Evolutionary conservation across 345 rosid genomes (phyloP).

Genomic region (Eucalyptus sp.): DNA sequence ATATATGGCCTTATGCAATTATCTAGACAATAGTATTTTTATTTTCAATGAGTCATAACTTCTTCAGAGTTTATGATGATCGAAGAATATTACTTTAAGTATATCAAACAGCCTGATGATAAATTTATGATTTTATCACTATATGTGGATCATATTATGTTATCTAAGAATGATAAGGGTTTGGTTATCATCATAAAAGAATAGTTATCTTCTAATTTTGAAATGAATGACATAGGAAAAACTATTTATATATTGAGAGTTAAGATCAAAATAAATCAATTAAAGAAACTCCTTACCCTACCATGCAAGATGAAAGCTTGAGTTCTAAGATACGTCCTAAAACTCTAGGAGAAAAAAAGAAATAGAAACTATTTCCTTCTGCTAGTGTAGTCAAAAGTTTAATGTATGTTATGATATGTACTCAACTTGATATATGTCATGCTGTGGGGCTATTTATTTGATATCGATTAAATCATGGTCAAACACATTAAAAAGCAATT

Average conservation of each 20-base stretch:
- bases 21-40: too few relatives aligned
- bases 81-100: too few relatives aligned
- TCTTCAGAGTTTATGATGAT: too few relatives aligned
- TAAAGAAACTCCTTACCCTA: neutral
- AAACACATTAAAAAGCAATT: too few relatives aligned
- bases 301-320: accelerated
- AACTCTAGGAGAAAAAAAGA: neutral
- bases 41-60: neutral
- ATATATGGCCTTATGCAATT: too few relatives aligned
- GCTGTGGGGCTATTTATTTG: too few relatives aligned
- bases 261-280: neutral
- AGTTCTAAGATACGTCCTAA: neutral
- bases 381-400: neutral
- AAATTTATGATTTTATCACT: neutral
- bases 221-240: neutral
- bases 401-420: too few relatives aligned
- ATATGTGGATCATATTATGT: neutral
- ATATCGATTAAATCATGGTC: too few relatives aligned
- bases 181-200: too few relatives aligned
- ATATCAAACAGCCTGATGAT: neutral
- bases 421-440: too few relatives aligned
- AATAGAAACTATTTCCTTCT: too few relatives aligned
- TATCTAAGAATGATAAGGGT: neutral
- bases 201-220: too few relatives aligned
- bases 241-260: neutral